These are phyloP conservation scores for Puccinia brachypodii DNA, from an alignment of 1,284 basidiomycete species.

Conservation along the genomic window DNA sequence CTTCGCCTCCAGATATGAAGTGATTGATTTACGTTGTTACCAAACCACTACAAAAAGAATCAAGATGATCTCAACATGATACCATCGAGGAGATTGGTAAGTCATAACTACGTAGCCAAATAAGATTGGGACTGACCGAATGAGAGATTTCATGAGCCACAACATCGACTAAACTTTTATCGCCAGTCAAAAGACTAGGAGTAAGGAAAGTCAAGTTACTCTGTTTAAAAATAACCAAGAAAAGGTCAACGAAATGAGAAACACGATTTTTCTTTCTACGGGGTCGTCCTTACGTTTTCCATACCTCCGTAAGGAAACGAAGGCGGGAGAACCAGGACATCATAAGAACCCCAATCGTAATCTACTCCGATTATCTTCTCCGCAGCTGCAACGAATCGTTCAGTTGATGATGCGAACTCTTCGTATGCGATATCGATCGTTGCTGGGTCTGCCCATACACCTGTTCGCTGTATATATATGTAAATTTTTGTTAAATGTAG, in stretches of 20 bases:
- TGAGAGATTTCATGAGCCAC: slow-evolving; percentile 64
- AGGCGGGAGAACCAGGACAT: slow-evolving; percentile 85
- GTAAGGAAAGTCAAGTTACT: slow-evolving; percentile 40
- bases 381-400: slow-evolving; percentile 72
- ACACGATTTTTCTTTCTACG: no score
- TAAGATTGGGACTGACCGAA: slow-evolving; percentile 40
- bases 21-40: slow-evolving; percentile 68
- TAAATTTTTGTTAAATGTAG: neutral
- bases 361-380: slow-evolving; percentile 68
- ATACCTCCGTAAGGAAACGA: slow-evolving; percentile 74
- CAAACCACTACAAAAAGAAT: slow-evolving; percentile 75
- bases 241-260: no score
- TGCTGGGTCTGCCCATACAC: slow-evolving; percentile 86
- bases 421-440: slow-evolving; percentile 75
- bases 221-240: slow-evolving; percentile 29
- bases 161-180: slow-evolving; percentile 80
- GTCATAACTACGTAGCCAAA: neutral
- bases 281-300: slow-evolving; percentile 55
- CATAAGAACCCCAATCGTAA: slow-evolving; percentile 87
- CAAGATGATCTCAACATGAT: slow-evolving; percentile 55
- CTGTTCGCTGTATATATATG: slow-evolving; percentile 59
- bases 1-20: slow-evolving; percentile 23
- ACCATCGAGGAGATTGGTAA: neutral
- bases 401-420: slow-evolving; percentile 84
- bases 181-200: slow-evolving; percentile 73